Evolutionary conservation across 2,329 filamentous ascomycete species (phyloP).

Genomic region (Capronia epimyces): DNA sequence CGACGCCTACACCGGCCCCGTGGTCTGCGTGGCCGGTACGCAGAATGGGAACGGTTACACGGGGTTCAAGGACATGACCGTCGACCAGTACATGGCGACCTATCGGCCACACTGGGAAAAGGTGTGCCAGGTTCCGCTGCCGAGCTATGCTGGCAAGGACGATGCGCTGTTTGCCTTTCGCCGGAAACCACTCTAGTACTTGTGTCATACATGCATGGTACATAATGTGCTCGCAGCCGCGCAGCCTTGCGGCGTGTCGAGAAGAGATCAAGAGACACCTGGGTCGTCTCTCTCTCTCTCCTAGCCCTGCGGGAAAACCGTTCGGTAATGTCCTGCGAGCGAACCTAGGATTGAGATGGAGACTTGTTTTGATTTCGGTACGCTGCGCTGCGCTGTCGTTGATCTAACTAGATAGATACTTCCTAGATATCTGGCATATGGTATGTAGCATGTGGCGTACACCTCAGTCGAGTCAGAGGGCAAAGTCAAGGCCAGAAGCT

Average conservation of each 20-base stretch:
- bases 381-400: no score
- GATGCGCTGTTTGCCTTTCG: constrained; percentile 65
- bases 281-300: no score
- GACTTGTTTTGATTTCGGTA: no score
- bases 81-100: constrained; percentile 61
- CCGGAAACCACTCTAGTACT: constrained; percentile 3
- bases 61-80: constrained; percentile 57
- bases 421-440: no score
- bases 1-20: constrained; percentile 57
- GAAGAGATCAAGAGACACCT: no score
- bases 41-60: constrained; percentile 72
- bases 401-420: no score
- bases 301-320: no score
- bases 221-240: neutral
- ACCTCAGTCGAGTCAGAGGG: neutral
- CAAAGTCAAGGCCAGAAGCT: neutral
- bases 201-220: neutral
- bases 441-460: no score
- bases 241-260: no score
- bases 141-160: constrained; percentile 71
- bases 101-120: constrained; percentile 52
- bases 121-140: constrained; percentile 60
- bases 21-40: constrained; percentile 66
- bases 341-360: no score
- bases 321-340: no score